Percentiles rank a stretch among this genome's conserved stretches.
These are phyloP conservation scores for Trematosphaeria pertusa DNA, from an alignment of 2,329 filamentous ascomycete genomes.

Conservation along the genomic window DNA sequence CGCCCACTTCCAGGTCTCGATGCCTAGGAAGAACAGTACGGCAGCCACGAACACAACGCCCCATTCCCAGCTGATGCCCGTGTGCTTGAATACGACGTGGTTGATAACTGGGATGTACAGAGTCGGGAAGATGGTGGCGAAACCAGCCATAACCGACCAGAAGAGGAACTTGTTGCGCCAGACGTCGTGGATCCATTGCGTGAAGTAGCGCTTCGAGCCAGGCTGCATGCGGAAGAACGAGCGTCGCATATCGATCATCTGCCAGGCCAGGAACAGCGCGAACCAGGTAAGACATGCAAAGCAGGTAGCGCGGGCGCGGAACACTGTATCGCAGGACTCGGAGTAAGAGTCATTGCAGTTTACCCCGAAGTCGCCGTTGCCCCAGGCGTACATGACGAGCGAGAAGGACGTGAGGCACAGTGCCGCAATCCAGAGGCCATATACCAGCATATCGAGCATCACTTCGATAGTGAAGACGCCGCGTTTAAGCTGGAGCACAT, in stretches of 20 bases:
- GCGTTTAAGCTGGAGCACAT: constrained; percentile 33
- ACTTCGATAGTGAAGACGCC: constrained; percentile 50
- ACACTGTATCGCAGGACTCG: constrained; percentile 42
- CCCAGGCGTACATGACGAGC: constrained; percentile 44
- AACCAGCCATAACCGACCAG: constrained; percentile 52
- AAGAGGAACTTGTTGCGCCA: constrained; percentile 74
- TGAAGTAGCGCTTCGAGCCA: constrained; percentile 59
- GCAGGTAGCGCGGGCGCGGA: constrained; percentile 70
- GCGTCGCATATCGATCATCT: constrained; percentile 75
- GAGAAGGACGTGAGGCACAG: constrained; percentile 45
- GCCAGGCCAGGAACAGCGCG: constrained; percentile 78
- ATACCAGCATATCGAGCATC: constrained; percentile 47
- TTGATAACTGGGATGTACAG: constrained; percentile 74
- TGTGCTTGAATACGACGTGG: constrained; percentile 69
- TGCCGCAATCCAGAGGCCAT: constrained; percentile 46
- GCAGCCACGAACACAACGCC: constrained; percentile 68
- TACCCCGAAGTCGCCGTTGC: constrained; percentile 40
- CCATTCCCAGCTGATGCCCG: constrained; percentile 73
- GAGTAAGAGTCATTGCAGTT: constrained; percentile 46
- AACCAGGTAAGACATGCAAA: constrained; percentile 80
- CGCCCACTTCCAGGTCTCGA: constrained; percentile 71
- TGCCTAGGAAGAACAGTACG: constrained; percentile 67
- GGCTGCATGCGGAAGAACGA: constrained; percentile 79
- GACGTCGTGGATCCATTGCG: constrained; percentile 70
- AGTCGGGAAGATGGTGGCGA: constrained; percentile 55